phyloP scores from a whole-genome alignment of 2,329 filamentous ascomycete genomes.

The Beauveria caledonica region DNA sequence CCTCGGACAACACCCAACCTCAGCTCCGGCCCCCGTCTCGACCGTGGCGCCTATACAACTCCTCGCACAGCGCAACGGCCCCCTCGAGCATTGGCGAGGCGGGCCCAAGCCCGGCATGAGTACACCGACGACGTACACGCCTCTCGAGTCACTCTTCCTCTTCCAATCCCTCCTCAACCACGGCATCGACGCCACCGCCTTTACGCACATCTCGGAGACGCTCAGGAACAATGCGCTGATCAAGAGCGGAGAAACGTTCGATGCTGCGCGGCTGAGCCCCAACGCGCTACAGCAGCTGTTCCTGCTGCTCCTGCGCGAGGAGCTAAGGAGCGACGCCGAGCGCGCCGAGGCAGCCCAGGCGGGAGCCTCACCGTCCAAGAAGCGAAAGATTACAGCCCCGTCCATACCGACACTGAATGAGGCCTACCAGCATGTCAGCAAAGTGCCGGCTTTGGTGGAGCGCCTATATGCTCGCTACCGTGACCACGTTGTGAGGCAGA shows the following conservation, averaged over 20 bases:
- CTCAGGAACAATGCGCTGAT: conserved; percentile 69
- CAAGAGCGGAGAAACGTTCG: conserved; percentile 60
- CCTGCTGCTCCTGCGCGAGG: conserved; percentile 65
- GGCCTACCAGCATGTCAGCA: conserved; percentile 55
- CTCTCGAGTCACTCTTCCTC: conserved; percentile 77
- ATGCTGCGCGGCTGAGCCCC: conserved; percentile 64
- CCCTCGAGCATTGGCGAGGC: conserved; percentile 49
- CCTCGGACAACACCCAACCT: background rate
- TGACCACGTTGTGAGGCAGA: conserved; percentile 58
- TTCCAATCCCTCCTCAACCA: conserved; percentile 69
- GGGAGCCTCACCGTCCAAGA: conserved; percentile 50
- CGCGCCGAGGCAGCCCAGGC: conserved; percentile 23
- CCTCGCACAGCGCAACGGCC: conserved; percentile 42
- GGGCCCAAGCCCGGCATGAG: conserved; percentile 45
- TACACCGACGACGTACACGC: conserved; percentile 60
- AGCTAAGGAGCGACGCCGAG: conserved; percentile 47
- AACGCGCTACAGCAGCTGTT: conserved; percentile 76
- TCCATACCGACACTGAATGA: conserved; percentile 58
- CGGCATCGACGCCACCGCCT: conserved; percentile 57
- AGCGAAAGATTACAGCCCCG: conserved; percentile 65
- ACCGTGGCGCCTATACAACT: conserved; percentile 50
- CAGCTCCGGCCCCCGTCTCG: background rate
- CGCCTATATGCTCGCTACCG: conserved; percentile 70
- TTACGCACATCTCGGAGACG: conserved; percentile 63
- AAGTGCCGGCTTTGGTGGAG: conserved; percentile 62